Base-by-base conservation (phyloP, 768 basidiomycete species). In the Pulveroboletus ravenelii region DNA sequence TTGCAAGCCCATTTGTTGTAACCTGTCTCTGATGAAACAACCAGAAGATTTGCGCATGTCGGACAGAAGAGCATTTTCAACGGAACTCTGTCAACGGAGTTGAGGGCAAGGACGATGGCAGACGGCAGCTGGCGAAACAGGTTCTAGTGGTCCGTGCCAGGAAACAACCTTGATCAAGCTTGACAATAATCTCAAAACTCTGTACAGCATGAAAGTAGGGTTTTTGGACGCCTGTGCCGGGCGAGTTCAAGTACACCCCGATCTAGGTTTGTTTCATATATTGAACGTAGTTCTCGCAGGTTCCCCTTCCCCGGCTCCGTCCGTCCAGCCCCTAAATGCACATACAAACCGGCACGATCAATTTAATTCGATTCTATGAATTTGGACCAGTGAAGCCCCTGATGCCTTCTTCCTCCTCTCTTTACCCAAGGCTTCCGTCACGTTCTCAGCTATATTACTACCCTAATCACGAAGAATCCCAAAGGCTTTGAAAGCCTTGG, bases 1-100 rank as follows among this genome's bases (percentile, higher is more conserved):
- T 89, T 89, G 65, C 93, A 97, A 0, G 85, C 85, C 87, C 91
- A 95, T 74, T 92, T 93, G 72, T 95, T 89, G 66, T 83, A 84
- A 1, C 87, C 85, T 0, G 84, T 84, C 53, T 88, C 86, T 6
- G 80, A 74, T 5, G 85, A 88, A 43, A 91, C 84, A 40, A 87
- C 77, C 14, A 94, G 79, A 39, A 91, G 75, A 68, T 97, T 98
- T 27, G 89, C 83, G 62, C 95, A 98, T 47, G 86, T 90, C 29
- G 95, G 95, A 65, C 95, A 97, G 75, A 95, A 95, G 32, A 94
- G 76, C 91, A 95, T 94, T n/a, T 13, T 34, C 25, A 18, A 32
- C 4, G 20, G 12, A 4, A 29, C 9, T 15, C 23, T 31, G 12
- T 31, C 20, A 14, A 34, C 44, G 42, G 6, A 32, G 10, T 10